phyloP scores from a whole-genome alignment of 441 rosid species.

The Cnidoscolus chayamansa region DNA sequence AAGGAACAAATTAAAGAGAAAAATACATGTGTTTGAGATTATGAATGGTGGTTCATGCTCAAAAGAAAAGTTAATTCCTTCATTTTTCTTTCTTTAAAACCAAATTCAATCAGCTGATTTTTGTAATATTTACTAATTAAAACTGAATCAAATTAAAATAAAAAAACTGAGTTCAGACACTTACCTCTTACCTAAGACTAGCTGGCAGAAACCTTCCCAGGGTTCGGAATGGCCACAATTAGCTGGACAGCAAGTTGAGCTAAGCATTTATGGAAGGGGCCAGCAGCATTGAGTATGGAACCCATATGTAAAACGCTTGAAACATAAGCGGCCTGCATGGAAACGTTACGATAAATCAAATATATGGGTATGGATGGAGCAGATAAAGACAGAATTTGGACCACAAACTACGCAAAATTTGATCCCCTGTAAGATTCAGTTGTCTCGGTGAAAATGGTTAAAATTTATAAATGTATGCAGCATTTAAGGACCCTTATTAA shows the following conservation, averaged over 20 bases:
- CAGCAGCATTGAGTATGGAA: not conserved
- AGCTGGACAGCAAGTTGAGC: constrained; percentile 3
- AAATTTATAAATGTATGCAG: not conserved
- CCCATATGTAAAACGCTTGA: not conserved
- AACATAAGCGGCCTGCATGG: not conserved
- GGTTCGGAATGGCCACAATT: not conserved
- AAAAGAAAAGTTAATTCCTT: no score
- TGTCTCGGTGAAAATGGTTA: not conserved
- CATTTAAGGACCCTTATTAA: not conserved
- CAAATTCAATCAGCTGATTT: no score
- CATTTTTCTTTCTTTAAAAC: no score
- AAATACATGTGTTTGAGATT: no score
- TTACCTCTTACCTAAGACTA: no score
- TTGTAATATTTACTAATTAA: no score
- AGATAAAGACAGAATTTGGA: not conserved
- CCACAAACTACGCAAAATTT: not conserved
- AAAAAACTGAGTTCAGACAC: no score
- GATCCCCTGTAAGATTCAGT: not conserved
- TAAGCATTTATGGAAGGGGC: not conserved
- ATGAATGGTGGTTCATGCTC: no score
- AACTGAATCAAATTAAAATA: no score
- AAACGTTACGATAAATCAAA: not conserved
- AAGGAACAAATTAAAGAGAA: no score
- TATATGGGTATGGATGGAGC: not conserved
- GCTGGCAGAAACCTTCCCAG: not conserved